Percentiles rank a stretch among this genome's conserved stretches.
Conservation (phyloP, 2,329 filamentous ascomycete genomes). For the Fusarium succisae region DNA sequence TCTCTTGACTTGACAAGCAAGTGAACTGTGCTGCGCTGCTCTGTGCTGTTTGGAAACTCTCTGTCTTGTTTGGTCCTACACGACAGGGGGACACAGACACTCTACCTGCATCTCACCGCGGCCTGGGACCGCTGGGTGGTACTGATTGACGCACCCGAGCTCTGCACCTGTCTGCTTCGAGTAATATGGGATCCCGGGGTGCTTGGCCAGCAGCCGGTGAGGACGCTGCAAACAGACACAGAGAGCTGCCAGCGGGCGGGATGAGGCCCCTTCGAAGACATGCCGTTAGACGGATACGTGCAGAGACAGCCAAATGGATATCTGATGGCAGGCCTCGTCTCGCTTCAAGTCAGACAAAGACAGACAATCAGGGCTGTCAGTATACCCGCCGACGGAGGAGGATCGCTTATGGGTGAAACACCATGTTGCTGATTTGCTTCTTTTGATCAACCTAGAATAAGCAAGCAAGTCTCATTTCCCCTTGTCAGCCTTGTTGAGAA, state of each 20-base stretch:
- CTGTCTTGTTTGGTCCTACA: neutral
- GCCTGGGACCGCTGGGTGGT: conserved; percentile 34
- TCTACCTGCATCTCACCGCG: conserved; percentile 33
- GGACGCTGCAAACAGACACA: conserved; percentile 14
- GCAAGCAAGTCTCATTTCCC: conserved; percentile 25
- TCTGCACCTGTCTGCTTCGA: conserved; percentile 41
- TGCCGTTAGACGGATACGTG: conserved; percentile 30
- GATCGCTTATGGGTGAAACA: conserved; percentile 28
- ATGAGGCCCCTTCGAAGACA: conserved; percentile 34
- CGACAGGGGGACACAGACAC: conserved; percentile 6
- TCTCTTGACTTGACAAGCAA: conserved; percentile 26
- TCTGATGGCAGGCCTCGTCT: conserved; percentile 35
- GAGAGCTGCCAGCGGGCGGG: conserved; percentile 35
- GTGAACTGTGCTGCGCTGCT: neutral
- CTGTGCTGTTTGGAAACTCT: neutral
- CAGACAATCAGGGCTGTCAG: neutral
- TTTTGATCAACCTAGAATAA: conserved; percentile 14
- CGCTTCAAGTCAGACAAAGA: conserved; percentile 23
- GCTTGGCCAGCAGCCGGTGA: conserved; percentile 21
- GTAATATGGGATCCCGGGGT: conserved; percentile 33
- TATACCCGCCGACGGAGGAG: neutral
- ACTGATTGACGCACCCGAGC: conserved; percentile 30
- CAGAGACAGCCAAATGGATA: conserved; percentile 33
- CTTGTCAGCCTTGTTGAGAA: conserved; percentile 29
- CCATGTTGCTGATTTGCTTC: conserved; percentile 10